Conservation (phyloP, 1,284 basidiomycete species). For the Moesziomyces sp. region DNA sequence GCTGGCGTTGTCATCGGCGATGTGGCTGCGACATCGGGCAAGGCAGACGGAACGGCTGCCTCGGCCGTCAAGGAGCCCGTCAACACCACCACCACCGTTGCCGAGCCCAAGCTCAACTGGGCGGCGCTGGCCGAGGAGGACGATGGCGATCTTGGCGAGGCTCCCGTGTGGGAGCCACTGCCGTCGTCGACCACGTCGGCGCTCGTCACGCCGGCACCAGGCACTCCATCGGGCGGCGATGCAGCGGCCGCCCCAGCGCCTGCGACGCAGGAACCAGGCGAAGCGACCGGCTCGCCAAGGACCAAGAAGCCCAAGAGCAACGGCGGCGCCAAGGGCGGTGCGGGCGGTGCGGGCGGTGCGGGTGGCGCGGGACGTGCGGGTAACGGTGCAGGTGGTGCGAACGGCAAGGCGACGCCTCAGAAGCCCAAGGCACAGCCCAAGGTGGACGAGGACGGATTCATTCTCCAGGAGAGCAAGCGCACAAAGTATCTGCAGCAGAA, state of each 20-base stretch:
- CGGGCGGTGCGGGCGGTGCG: constrained; percentile 1
- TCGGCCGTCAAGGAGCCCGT: constrained; percentile 27
- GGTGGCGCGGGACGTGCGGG: constrained; percentile 4
- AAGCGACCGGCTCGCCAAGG: constrained; percentile 20
- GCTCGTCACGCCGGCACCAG: constrained; percentile 25
- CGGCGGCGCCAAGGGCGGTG: constrained; percentile 9
- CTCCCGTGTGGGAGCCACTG: constrained; percentile 36
- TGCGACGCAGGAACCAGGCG: neutral
- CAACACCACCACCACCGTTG: constrained; percentile 19
- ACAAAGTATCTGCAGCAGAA: constrained; percentile 43
- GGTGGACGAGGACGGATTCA: constrained; percentile 53
- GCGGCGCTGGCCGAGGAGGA: constrained; percentile 48
- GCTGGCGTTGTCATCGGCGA: constrained; percentile 19
- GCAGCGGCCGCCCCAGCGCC: constrained; percentile 1
- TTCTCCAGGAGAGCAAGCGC: constrained; percentile 46
- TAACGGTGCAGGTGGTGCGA: constrained; percentile 5
- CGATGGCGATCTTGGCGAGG: constrained; percentile 44
- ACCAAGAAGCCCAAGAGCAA: constrained; percentile 25
- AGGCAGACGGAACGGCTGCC: constrained; percentile 26
- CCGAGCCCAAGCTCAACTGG: constrained; percentile 46
- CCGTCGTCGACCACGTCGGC: constrained; percentile 34
- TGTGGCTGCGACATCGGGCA: constrained; percentile 6
- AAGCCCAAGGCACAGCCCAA: constrained; percentile 18
- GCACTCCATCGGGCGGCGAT: constrained; percentile 14
- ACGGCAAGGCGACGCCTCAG: constrained; percentile 3